Percentiles rank a stretch among this genome's conserved stretches.
phyloP scores from a whole-genome alignment of 768 basidiomycete species.

The Paxillus ammoniavirescens region DNA sequence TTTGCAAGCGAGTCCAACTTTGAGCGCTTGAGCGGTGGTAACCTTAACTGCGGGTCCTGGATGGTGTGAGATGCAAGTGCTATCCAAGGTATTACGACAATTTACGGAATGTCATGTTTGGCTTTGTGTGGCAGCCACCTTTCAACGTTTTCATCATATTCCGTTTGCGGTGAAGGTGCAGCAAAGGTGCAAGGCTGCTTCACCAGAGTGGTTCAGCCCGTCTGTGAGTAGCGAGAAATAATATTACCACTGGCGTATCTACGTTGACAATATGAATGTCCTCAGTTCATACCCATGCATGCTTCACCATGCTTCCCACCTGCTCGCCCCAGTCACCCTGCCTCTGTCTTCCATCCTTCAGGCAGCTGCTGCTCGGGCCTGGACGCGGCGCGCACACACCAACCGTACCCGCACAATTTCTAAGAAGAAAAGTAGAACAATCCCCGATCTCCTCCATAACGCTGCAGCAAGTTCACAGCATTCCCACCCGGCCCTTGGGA shows the following conservation, averaged over 20 bases:
- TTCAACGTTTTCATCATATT: slow-evolving; percentile 2
- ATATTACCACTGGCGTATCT: neutral
- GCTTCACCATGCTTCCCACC: slow-evolving; percentile 37
- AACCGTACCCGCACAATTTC: neutral
- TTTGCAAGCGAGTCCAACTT: too few relatives aligned
- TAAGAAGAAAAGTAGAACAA: neutral
- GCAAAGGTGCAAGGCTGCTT: neutral
- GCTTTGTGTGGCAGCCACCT: neutral
- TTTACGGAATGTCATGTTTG: neutral
- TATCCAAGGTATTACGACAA: too few relatives aligned
- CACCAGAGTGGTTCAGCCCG: neutral
- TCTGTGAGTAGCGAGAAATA: slow-evolving; percentile 5
- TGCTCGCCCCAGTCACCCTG: slow-evolving; percentile 13
- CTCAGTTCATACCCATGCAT: slow-evolving; percentile 34
- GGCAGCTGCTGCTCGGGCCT: slow-evolving; percentile 51
- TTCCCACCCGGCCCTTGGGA: neutral
- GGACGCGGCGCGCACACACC: slow-evolving; percentile 32
- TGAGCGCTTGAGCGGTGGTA: too few relatives aligned
- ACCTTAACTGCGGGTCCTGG: too few relatives aligned
- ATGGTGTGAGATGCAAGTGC: too few relatives aligned
- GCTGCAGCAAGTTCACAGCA: neutral
- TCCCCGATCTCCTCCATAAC: neutral
- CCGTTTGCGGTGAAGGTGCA: neutral
- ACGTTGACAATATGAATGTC: neutral
- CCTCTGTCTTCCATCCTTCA: slow-evolving; percentile 43